Evolutionary conservation across 2,329 filamentous ascomycete species (phyloP), one percentile per base, ranked within the genome.

Genomic region (Aspergillus floridensis): DNA sequence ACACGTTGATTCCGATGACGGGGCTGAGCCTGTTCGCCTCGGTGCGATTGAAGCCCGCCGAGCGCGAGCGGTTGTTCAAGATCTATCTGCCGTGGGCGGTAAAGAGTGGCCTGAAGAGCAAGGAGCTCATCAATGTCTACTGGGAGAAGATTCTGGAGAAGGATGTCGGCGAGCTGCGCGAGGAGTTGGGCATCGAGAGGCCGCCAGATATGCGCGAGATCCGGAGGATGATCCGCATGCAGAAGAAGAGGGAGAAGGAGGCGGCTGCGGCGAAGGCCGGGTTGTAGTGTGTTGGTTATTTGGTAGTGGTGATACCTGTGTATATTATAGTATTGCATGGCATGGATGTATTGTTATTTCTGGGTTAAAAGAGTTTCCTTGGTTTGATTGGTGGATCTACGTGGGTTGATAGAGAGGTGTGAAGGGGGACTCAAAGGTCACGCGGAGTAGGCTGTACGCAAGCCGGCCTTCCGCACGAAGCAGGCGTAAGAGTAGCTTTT

Each of bases 91-190:
- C 95, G 0, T 99, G 95, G 95, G 95, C 95, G 38, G 76, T 97
- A 49, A 80, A 85, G 56, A 98, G 96, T 74, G 95, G 95, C 14
- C 75, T 92, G 64, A 79, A 84, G 57, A 84, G 87, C 51, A 86
- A 89, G 69, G 91, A 96, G 71, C 81, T 98, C 35, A 93, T 99
- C 66, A 97, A 97, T 75, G 88, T 99, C 1, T 99, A 96, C 73
- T 99, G 95, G 95, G 95, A 99, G 77, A 92, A 98, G 80, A 85
- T 93, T 78, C 77, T 99, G 66, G 88, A 93, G 78, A 90, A 87
- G 59, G 88, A 96, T 75, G 91, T 96, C 26, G 83, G 86, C 54
- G 90, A 88, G 65, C 72, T 99, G 73, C 84, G 95, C 65, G 75
- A 71, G 4, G 84, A 92, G 72, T 73, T 99, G 68, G 88, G 91